These are phyloP conservation scores for Periconia digitata DNA, from an alignment of 2,329 filamentous ascomycete species.

Conservation along the genomic window DNA sequence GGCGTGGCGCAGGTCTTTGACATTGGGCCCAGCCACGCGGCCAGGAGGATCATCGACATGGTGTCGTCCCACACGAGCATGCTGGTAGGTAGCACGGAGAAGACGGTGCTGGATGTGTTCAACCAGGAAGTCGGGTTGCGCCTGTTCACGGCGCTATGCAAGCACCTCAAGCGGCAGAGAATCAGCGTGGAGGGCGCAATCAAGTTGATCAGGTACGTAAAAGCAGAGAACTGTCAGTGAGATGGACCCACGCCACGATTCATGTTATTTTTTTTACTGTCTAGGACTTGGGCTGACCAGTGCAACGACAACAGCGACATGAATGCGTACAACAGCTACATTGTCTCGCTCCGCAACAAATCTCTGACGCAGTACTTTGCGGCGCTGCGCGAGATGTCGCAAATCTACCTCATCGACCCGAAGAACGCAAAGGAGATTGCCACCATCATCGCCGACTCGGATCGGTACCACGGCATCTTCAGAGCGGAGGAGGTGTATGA, in stretches of 20 bases:
- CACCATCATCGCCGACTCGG: slow-evolving; percentile 86
- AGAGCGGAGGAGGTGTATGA: slow-evolving; percentile 96
- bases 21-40: slow-evolving; percentile 76
- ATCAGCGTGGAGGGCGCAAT: slow-evolving; percentile 87
- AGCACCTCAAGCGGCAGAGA: slow-evolving; percentile 95
- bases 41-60: slow-evolving; percentile 77
- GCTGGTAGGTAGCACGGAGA: slow-evolving; percentile 92
- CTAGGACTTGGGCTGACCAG: too few species aligned
- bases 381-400: slow-evolving; percentile 85
- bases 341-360: slow-evolving; percentile 77
- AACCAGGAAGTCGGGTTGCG: slow-evolving; percentile 95
- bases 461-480: slow-evolving; percentile 89
- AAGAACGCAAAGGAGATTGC: slow-evolving; percentile 92
- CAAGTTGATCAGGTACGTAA: slow-evolving; percentile 76
- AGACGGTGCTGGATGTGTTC: slow-evolving; percentile 97
- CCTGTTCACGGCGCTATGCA: slow-evolving; percentile 88
- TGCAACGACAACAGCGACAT: slow-evolving; percentile 67
- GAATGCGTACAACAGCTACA: slow-evolving; percentile 87
- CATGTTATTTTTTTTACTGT: too few species aligned
- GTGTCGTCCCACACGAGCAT: slow-evolving; percentile 88
- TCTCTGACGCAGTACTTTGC: slow-evolving; percentile 88
- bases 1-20: slow-evolving; percentile 48
- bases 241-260: too few species aligned
- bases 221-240: too few species aligned
- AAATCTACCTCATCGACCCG: slow-evolving; percentile 91